Conservation (phyloP, 352 stramenopile genomes). For the Phytophthora palmivora region DNA sequence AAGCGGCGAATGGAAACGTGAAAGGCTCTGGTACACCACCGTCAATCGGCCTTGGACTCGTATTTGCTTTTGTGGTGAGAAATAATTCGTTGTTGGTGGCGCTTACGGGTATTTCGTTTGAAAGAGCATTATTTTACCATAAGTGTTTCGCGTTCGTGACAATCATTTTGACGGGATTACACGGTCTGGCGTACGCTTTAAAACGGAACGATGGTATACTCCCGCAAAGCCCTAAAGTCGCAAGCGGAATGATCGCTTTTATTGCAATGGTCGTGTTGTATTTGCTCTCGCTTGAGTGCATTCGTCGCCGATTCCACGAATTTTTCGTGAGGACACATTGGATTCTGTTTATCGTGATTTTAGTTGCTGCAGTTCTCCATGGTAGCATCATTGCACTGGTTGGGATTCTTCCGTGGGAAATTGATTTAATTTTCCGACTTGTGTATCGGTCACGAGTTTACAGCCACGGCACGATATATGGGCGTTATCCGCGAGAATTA, state of each 20-base stretch:
- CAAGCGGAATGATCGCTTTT: constrained; percentile 35
- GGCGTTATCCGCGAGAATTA: not conserved
- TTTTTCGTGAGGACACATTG: constrained; percentile 56
- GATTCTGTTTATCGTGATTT: constrained; percentile 53
- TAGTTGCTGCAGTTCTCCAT: constrained; percentile 47
- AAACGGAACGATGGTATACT: not conserved
- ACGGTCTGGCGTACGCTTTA: constrained; percentile 46
- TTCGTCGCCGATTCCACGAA: constrained; percentile 52
- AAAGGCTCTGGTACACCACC: constrained; percentile 27
- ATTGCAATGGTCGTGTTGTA: constrained; percentile 35
- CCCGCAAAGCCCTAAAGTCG: constrained; percentile 1
- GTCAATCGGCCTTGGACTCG: constrained; percentile 31
- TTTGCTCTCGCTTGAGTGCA: constrained; percentile 34
- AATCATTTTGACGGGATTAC: constrained; percentile 37
- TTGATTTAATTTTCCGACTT: constrained; percentile 50
- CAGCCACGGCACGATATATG: constrained; percentile 17
- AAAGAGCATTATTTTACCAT: constrained; percentile 55
- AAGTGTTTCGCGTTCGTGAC: constrained; percentile 47
- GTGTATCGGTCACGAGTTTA: constrained; percentile 28
- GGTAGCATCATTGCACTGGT: constrained; percentile 33
- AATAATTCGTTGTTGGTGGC: constrained; percentile 54
- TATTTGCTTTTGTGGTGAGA: constrained; percentile 46
- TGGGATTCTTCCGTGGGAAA: constrained; percentile 34
- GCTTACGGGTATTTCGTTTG: constrained; percentile 48
- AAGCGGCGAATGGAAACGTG: constrained; percentile 15